Evolutionary conservation across 176 grass and related monocot species (phyloP).

Genomic region (Zea mays): DNA sequence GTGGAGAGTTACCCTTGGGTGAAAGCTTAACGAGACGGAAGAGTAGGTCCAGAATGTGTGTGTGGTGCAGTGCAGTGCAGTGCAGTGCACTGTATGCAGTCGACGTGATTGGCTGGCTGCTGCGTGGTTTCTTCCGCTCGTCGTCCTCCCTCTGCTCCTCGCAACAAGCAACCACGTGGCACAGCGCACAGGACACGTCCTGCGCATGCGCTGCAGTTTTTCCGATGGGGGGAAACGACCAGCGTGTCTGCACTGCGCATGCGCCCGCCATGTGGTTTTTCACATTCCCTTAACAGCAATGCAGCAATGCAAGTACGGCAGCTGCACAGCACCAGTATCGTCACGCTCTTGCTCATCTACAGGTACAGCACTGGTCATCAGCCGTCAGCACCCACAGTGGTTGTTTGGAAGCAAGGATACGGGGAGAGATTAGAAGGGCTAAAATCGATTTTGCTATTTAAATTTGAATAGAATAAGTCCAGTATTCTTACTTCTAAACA

Average conservation of each 20-base stretch:
- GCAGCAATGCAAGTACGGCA: neutral
- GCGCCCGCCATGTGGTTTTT: neutral
- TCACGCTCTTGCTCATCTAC: neutral
- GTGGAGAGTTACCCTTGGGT: too few species aligned
- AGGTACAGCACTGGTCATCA: too few species aligned
- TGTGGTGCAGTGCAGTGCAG: neutral
- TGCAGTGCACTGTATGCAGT: neutral
- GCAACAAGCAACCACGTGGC: slow-evolving; percentile 2
- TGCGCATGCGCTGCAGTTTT: neutral
- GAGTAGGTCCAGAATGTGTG: neutral
- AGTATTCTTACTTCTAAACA: too few species aligned
- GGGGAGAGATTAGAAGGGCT: too few species aligned
- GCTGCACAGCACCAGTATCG: neutral
- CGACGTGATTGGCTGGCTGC: neutral
- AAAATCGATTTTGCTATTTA: too few species aligned
- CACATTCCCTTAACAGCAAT: neutral
- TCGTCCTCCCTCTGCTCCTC: neutral
- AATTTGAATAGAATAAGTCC: too few species aligned
- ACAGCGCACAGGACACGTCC: too few species aligned
- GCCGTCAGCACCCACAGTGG: too few species aligned
- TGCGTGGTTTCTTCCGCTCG: too few species aligned
- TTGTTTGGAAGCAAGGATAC: too few species aligned
- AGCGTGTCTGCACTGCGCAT: neutral
- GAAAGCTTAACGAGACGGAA: too few species aligned
- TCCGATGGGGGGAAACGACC: too few species aligned